Conservation (phyloP, 371 early-diverging fungal genomes). For the Entomophthora muscae region DNA sequence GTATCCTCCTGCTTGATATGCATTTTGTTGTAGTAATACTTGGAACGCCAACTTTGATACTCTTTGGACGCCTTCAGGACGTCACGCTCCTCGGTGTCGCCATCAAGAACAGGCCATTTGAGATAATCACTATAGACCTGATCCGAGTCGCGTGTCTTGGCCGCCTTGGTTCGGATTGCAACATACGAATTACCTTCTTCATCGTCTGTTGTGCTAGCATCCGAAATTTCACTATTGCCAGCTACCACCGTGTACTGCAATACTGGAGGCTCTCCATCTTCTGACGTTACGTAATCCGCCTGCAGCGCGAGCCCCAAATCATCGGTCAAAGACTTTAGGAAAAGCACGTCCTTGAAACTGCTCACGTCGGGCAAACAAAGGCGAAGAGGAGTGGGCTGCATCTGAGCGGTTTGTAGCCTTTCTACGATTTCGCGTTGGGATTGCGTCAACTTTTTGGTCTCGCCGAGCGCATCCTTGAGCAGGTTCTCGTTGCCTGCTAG, state of each 20-base stretch:
- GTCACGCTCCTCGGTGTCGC: neutral
- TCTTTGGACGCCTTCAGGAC: neutral
- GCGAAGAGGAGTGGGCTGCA: neutral
- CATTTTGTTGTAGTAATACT: conserved; percentile 24
- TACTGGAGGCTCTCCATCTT: neutral
- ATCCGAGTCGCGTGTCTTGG: neutral
- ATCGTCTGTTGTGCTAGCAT: neutral
- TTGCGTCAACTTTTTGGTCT: neutral
- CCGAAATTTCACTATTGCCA: neutral
- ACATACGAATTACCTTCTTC: too few relatives aligned
- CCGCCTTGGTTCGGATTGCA: neutral
- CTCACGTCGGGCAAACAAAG: neutral
- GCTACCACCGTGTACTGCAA: neutral
- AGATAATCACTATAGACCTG: neutral
- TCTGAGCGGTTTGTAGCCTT: neutral
- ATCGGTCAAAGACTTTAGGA: neutral
- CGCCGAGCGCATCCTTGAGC: neutral
- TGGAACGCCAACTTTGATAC: neutral
- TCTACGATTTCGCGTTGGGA: neutral
- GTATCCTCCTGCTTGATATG: conserved; percentile 29
- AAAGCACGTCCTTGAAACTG: neutral
- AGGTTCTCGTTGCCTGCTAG: conserved; percentile 21
- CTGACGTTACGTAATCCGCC: neutral
- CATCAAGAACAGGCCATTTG: neutral
- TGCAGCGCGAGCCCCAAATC: neutral